Evolutionary conservation across 768 basidiomycete species (phyloP).

Genomic region (Calocera viscosa): DNA sequence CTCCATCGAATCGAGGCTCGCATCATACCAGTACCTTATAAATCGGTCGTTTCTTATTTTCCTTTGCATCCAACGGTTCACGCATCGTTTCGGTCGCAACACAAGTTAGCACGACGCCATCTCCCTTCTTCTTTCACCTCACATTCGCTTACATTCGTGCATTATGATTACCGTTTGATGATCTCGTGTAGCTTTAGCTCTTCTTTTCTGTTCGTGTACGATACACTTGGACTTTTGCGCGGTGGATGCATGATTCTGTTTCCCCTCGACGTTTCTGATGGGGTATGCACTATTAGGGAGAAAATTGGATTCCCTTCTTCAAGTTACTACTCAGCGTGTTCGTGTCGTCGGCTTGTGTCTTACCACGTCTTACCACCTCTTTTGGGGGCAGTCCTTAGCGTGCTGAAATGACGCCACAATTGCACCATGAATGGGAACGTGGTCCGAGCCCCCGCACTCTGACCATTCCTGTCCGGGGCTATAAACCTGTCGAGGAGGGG

Average conservation of each 20-base stretch:
- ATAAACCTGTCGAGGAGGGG: too few relatives aligned
- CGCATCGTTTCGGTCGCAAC: neutral
- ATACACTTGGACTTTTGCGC: neutral
- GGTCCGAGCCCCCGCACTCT: too few relatives aligned
- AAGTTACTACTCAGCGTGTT: too few relatives aligned
- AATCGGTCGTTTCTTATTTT: neutral
- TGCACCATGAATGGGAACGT: too few relatives aligned
- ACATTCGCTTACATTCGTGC: constrained; percentile 4
- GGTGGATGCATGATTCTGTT: neutral
- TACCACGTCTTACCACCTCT: too few relatives aligned
- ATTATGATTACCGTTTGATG: neutral
- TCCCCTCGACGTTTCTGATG: too few relatives aligned
- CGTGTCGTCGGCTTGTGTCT: too few relatives aligned
- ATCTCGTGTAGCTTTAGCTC: neutral
- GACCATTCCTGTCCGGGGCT: too few relatives aligned
- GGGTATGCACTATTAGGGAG: too few relatives aligned
- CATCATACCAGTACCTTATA: neutral
- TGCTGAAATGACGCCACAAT: too few relatives aligned
- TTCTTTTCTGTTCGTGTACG: neutral
- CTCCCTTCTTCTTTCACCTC: neutral
- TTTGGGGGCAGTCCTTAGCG: too few relatives aligned
- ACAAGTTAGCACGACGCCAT: neutral
- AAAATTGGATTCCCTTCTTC: too few relatives aligned
- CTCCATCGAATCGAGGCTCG: neutral
- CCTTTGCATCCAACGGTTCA: neutral